These are phyloP conservation scores for Mytilinidion resinicola DNA, from an alignment of 495 filamentous ascomycete species.

Conservation along the genomic window DNA sequence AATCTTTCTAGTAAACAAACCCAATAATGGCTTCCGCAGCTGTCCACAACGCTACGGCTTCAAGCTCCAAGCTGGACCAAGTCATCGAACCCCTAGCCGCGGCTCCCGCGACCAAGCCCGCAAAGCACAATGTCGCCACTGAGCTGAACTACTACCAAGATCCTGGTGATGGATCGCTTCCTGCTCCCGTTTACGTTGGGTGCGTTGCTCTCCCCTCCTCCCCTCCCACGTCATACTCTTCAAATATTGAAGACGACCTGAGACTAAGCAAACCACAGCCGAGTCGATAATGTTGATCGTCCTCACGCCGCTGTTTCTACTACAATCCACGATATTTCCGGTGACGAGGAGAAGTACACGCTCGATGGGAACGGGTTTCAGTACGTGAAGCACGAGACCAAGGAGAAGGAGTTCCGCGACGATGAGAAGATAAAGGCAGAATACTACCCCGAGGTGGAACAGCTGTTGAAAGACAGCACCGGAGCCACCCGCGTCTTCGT, in stretches of 20 bases:
- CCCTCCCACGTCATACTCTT: too few relatives aligned
- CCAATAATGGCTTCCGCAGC: too few relatives aligned
- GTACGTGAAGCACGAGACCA: slow-evolving; percentile 44
- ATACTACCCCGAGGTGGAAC: slow-evolving; percentile 78
- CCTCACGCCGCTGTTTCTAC: slow-evolving; percentile 53
- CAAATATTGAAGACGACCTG: too few relatives aligned
- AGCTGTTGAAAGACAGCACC: slow-evolving; percentile 52
- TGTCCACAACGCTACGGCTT: too few relatives aligned
- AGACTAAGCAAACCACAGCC: too few relatives aligned
- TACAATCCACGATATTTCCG: slow-evolving; percentile 59
- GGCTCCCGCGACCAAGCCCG: too few relatives aligned
- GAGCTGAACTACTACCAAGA: slow-evolving; percentile 61
- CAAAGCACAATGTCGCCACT: slow-evolving; percentile 42
- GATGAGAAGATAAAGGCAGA: slow-evolving; percentile 54
- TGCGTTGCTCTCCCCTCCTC: background rate
- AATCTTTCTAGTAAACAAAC: too few relatives aligned
- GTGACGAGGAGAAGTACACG: slow-evolving; percentile 52
- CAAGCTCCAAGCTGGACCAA: too few relatives aligned
- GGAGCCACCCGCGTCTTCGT: slow-evolving; percentile 58
- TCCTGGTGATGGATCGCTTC: slow-evolving; percentile 55
- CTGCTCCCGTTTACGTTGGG: slow-evolving; percentile 59
- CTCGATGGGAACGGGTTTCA: slow-evolving; percentile 71
- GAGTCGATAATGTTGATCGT: slow-evolving; percentile 30
- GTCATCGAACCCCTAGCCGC: too few relatives aligned
- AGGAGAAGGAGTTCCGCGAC: slow-evolving; percentile 55